Evolutionary conservation across 2,329 filamentous ascomycete species (phyloP).

Genomic region (Cercospora berteroae): DNA sequence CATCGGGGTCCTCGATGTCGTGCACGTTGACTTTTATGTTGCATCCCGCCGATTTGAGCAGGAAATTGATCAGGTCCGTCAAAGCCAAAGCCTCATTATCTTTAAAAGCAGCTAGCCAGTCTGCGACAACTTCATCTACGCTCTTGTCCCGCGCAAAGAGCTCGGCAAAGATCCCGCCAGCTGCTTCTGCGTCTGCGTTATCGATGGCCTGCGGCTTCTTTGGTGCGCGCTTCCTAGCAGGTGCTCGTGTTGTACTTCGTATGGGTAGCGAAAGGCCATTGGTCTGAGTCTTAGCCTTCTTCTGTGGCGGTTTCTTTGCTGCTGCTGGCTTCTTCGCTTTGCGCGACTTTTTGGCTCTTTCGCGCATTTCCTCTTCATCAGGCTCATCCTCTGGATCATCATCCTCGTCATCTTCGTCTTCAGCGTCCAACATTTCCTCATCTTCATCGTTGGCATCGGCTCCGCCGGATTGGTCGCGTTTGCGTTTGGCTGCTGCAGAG

Average conservation of each 20-base stretch:
- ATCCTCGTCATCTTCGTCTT: constrained; percentile 35
- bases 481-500: constrained; percentile 48
- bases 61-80: constrained; percentile 60
- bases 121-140: constrained; percentile 56
- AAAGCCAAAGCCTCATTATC: constrained; percentile 55
- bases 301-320: constrained; percentile 42
- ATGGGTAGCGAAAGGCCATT: constrained; percentile 57
- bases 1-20: constrained; percentile 87
- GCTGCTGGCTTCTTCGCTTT: constrained; percentile 35
- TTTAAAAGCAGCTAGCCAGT: constrained; percentile 59
- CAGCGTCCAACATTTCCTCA: constrained; percentile 37
- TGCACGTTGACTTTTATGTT: constrained; percentile 73
- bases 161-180: constrained; percentile 59
- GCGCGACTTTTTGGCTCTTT: constrained; percentile 26
- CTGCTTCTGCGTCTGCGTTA: constrained; percentile 52
- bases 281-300: constrained; percentile 54
- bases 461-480: constrained; percentile 41
- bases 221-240: constrained; percentile 44
- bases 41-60: constrained; percentile 71
- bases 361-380: constrained; percentile 52
- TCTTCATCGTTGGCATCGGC: constrained; percentile 38
- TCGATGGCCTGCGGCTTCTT: constrained; percentile 53
- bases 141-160: constrained; percentile 58
- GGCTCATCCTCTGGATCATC: constrained; percentile 42
- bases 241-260: constrained; percentile 47